Evolutionary conservation across 768 basidiomycete species (phyloP).

Genomic region (Hygrocybe punicea): DNA sequence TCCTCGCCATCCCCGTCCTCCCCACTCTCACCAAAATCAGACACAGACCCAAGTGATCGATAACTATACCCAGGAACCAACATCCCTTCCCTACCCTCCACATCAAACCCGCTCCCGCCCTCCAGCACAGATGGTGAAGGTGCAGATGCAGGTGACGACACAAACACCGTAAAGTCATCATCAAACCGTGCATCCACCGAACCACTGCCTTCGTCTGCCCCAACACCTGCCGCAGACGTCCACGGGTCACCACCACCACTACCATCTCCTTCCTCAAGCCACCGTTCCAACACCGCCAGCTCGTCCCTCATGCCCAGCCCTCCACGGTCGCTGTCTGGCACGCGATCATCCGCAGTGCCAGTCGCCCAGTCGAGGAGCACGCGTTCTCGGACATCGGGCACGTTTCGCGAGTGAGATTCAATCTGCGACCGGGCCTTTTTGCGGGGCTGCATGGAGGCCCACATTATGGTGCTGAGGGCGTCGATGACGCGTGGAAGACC

Average conservation of each 20-base stretch:
- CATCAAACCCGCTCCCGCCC: slow-evolving; percentile 19
- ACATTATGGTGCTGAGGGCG: slow-evolving; percentile 83
- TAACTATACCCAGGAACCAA: slow-evolving; percentile 44
- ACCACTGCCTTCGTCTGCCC: no score
- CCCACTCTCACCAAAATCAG: slow-evolving; percentile 51
- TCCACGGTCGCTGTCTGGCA: no score
- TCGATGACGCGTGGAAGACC: slow-evolving; percentile 66
- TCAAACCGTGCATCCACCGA: slow-evolving; percentile 46
- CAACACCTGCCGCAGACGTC: slow-evolving; percentile 9
- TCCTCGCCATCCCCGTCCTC: slow-evolving; percentile 13
- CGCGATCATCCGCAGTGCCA: background rate
- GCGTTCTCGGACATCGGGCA: slow-evolving; percentile 26
- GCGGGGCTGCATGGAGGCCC: slow-evolving; percentile 68
- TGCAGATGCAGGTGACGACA: slow-evolving; percentile 49
- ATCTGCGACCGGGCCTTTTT: slow-evolving; percentile 12
- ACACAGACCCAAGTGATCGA: slow-evolving; percentile 54
- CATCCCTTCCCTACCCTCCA: slow-evolving; percentile 18
- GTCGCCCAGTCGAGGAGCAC: slow-evolving; percentile 42
- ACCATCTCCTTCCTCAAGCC: slow-evolving; percentile 55
- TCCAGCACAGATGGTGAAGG: no score
- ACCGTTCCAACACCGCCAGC: slow-evolving; percentile 57
- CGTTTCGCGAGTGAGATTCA: slow-evolving; percentile 6
- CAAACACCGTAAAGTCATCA: slow-evolving; percentile 76
- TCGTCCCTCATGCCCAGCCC: slow-evolving; percentile 36
- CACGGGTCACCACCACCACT: slow-evolving; percentile 38